Percentiles rank a stretch among this genome's conserved stretches.
Evolutionary conservation across 768 basidiomycete species (phyloP).

Genomic region (Trametes meyenii): DNA sequence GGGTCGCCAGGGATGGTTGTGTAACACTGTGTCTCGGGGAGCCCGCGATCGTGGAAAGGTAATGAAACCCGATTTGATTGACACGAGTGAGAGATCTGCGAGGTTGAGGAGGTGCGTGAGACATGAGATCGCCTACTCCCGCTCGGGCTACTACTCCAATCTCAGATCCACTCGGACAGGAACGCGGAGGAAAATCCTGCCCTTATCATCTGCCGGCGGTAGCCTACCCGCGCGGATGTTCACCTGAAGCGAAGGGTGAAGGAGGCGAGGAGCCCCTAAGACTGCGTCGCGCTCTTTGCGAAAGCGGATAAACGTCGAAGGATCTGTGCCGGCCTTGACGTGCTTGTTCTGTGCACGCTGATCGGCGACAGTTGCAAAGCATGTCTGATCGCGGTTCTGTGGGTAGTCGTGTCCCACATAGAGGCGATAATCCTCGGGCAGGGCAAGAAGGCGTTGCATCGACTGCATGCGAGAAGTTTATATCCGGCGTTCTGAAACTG

Average conservation of each 20-base stretch:
- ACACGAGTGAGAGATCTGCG: neutral
- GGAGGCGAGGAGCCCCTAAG: conserved; percentile 37
- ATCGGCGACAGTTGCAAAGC: conserved; percentile 39
- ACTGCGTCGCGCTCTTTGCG: conserved; percentile 37
- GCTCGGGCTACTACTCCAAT: conserved; percentile 11
- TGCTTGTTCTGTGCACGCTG: conserved; percentile 37
- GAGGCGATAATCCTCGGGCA: conserved; percentile 38
- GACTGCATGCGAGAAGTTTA: conserved; percentile 30
- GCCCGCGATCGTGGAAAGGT: neutral
- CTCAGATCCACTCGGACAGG: conserved; percentile 25
- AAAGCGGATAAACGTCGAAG: conserved; percentile 35
- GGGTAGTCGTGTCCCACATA: conserved; percentile 46
- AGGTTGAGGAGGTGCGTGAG: neutral
- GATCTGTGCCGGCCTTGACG: conserved; percentile 32
- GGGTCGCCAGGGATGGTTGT: neutral
- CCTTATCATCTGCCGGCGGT: conserved; percentile 31
- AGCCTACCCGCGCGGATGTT: conserved; percentile 43
- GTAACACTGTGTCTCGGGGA: conserved; percentile 12
- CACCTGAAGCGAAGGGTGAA: conserved; percentile 42
- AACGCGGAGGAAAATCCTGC: conserved; percentile 31
- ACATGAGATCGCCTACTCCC: neutral
- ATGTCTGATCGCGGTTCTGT: conserved; percentile 31
- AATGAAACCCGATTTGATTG: neutral
- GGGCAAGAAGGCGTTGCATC: conserved; percentile 39
- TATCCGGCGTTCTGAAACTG: conserved; percentile 7